phyloP scores from a whole-genome alignment of 257 asterid species.

The Gentiana straminea region DNA sequence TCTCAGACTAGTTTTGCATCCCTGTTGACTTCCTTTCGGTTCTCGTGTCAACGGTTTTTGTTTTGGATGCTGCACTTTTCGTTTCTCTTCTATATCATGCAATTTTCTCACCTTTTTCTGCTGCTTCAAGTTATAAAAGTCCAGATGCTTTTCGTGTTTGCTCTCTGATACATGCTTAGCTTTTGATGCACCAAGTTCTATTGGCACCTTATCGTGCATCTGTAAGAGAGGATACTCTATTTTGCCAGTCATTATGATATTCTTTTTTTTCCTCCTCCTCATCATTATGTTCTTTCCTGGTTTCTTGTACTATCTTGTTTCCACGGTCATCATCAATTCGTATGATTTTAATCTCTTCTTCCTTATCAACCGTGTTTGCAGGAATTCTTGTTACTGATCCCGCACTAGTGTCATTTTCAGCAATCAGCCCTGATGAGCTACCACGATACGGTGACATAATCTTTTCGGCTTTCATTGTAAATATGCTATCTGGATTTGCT shows the following conservation, averaged over 20 bases:
- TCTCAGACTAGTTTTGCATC: constrained; percentile 22
- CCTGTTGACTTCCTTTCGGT: constrained; percentile 27
- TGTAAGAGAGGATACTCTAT: constrained; percentile 10
- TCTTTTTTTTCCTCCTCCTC: constrained; percentile 14
- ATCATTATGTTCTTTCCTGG: constrained; percentile 22
- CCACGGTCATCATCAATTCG: constrained; percentile 21
- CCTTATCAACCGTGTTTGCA: constrained; percentile 16
- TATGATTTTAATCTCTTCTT: constrained; percentile 12
- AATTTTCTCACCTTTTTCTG: constrained; percentile 18
- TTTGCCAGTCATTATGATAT: constrained; percentile 11
- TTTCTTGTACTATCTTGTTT: constrained; percentile 16
- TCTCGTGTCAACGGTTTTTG: constrained; percentile 27
- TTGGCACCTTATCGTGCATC: constrained; percentile 21
- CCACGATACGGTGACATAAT: constrained; percentile 11
- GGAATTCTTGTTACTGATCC: constrained; percentile 8
- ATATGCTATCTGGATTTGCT: constrained; percentile 20
- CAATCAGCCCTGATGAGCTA: constrained; percentile 13
- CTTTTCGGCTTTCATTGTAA: constrained; percentile 19
- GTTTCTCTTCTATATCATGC: constrained; percentile 28
- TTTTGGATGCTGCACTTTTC: constrained; percentile 27
- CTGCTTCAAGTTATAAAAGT: constrained; percentile 19
- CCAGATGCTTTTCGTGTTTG: constrained; percentile 21
- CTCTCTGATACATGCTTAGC: constrained; percentile 7
- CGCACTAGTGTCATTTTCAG: constrained; percentile 22
- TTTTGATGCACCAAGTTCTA: constrained; percentile 11